Evolutionary conservation across 208 protist species (phyloP), one percentile per base, ranked within the genome.

Genomic region (Trypanosoma boissoni): DNA sequence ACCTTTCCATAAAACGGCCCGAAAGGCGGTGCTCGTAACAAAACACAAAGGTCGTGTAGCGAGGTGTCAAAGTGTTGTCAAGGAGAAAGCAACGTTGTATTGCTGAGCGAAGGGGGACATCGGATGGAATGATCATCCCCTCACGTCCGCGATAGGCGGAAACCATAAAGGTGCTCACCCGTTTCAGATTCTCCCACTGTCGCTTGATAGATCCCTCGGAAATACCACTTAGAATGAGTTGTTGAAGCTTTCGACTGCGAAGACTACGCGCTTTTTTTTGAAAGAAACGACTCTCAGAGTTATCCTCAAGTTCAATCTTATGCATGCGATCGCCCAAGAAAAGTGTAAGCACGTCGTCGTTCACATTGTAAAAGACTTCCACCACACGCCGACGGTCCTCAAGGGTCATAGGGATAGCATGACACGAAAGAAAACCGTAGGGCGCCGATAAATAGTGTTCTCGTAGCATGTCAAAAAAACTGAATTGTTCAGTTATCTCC

Each of bases 181-280:
- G 57, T 53, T 86, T 83, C 16, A 93, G 65, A 59, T 93, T 95
- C 36, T 88, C 79, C 75, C 83, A 89, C 64, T 95, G 88, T 16
- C 88, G 77, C 5, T 61, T 62, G 29, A 95, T 64, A 0, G 83
- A 80, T 6, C 64, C 48, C 29, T 68, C 50, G 29, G 28, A 55
- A n/a, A 74, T 55, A 18, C 60, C 68, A 29, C 41, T 34, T 8
- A 50, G 4, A 16, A 51, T 62, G 10, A 74, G 50, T 34, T 57
- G 42, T 45, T 56, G 48, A 32, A 56, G 23, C 5, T 60, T 57
- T 43, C 54, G 23, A 26, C 28, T 20, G 12, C 34, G 51, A 49
- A 20, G 51, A 0, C 16, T 23, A 45, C 57, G 50, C 0, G 37
- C 0, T 26, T 5, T 5, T 10, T 34, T 1, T 23, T 53, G 49